Evolutionary conservation across 345 rosid species (phyloP).

Genomic region (Anastatica hierochuntica): DNA sequence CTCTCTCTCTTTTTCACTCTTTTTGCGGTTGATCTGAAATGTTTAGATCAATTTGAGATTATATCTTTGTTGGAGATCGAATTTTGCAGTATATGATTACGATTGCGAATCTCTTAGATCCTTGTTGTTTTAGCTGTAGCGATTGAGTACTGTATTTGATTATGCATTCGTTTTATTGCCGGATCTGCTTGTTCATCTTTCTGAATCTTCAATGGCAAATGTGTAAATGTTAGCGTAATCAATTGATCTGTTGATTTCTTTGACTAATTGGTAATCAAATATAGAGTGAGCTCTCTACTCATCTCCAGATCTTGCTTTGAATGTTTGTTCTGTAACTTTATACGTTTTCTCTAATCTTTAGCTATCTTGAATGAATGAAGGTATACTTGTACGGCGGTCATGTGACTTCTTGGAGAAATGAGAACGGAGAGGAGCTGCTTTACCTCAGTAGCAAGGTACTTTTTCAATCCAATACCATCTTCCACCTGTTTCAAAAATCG

Average conservation of each 20-base stretch:
- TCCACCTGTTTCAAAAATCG: neutral
- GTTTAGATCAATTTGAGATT: neutral
- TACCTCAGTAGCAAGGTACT: conserved; percentile 66
- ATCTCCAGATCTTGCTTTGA: neutral
- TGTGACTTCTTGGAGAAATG: conserved; percentile 95
- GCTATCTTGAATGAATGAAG: conserved; percentile 25
- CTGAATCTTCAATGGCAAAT: neutral
- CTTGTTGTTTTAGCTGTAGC: conserved; percentile 6
- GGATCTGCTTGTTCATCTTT: conserved; percentile 4
- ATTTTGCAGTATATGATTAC: neutral
- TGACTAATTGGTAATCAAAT: neutral
- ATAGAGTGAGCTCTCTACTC: conserved; percentile 1
- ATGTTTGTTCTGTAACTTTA: neutral
- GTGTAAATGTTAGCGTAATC: conserved; percentile 3
- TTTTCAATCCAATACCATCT: neutral
- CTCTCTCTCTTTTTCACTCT: neutral
- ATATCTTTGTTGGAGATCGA: neutral
- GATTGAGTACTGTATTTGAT: neutral
- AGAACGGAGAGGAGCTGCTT: conserved; percentile 75
- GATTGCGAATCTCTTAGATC: conserved; percentile 16
- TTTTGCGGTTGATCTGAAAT: neutral
- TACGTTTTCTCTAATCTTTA: neutral
- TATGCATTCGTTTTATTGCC: neutral
- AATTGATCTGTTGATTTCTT: conserved; percentile 3
- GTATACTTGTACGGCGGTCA: conserved; percentile 84